A percentile compares a stretch with the other conserved stretches of the same genome.
Conservation (phyloP, 2,329 filamentous ascomycete genomes). For the Cercospora canescens region DNA sequence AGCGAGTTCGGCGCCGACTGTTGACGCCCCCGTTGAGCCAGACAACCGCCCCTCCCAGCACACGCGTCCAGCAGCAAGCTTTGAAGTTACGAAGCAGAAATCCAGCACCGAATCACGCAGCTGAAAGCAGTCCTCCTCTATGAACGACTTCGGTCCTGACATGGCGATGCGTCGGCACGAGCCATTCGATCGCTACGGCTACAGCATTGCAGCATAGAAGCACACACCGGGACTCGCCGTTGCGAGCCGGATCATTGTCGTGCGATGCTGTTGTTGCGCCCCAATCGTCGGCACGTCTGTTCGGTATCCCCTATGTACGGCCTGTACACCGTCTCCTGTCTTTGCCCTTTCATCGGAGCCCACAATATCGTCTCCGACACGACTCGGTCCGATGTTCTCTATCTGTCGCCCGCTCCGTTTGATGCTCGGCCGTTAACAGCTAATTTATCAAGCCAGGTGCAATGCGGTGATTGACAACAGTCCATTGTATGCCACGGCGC, state of each 20-base stretch:
- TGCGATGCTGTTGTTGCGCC: neutral
- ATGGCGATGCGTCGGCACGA: neutral
- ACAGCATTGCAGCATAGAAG: neutral
- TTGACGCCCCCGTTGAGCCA: neutral
- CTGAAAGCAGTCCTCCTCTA: no score
- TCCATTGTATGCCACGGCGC: neutral
- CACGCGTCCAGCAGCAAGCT: neutral
- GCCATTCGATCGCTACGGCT: neutral
- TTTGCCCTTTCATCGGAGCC: neutral
- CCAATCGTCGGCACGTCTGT: neutral
- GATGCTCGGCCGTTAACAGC: conserved; percentile 1
- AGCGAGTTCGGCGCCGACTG: neutral
- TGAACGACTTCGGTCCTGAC: neutral
- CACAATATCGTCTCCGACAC: neutral
- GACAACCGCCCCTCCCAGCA: neutral
- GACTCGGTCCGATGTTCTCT: neutral
- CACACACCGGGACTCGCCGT: neutral
- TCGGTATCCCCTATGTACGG: neutral
- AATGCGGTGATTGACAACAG: neutral
- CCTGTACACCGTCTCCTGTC: neutral
- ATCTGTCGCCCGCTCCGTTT: neutral
- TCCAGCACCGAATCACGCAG: neutral
- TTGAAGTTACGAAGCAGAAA: neutral
- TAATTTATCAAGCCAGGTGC: conserved; percentile 2
- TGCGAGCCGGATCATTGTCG: neutral